phyloP scores from a whole-genome alignment of 805 yeast genomes.

The Saturnispora quitensis region DNA sequence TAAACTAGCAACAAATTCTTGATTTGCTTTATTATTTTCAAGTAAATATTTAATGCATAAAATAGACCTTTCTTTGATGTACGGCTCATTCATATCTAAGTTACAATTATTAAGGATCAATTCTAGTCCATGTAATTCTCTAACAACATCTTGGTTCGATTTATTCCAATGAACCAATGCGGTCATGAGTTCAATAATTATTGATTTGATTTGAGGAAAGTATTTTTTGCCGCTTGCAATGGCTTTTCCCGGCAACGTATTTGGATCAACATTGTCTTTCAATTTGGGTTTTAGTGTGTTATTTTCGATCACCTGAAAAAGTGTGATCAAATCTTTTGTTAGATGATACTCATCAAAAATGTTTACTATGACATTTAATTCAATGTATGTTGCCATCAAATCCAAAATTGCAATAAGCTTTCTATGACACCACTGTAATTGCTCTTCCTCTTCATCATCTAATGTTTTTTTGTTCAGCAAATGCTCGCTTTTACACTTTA shows the following conservation, averaged over 20 bases:
- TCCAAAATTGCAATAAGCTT: slow-evolving; percentile 28
- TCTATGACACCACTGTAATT: slow-evolving; percentile 12
- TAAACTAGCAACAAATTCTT: slow-evolving; percentile 60
- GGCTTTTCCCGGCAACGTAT: not conserved
- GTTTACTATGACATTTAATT: slow-evolving; percentile 32
- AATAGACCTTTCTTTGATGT: slow-evolving; percentile 74
- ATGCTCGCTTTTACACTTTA: slow-evolving; percentile 10
- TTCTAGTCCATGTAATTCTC: slow-evolving; percentile 61
- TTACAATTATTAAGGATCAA: slow-evolving; percentile 71
- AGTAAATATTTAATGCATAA: slow-evolving; percentile 66
- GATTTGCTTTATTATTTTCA: slow-evolving; percentile 58
- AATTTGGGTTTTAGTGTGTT: slow-evolving; percentile 30
- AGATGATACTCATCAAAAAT: slow-evolving; percentile 34
- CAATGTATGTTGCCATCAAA: slow-evolving; percentile 33
- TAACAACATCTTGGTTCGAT: slow-evolving; percentile 55
- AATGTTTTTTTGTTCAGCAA: slow-evolving; percentile 2
- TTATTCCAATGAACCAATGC: slow-evolving; percentile 42
- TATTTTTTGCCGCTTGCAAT: slow-evolving; percentile 18
- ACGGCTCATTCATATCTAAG: slow-evolving; percentile 84
- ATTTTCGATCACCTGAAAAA: slow-evolving; percentile 34
- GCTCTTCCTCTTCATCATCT: slow-evolving; percentile 1
- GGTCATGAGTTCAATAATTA: slow-evolving; percentile 59
- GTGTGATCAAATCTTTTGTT: slow-evolving; percentile 26
- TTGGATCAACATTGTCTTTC: slow-evolving; percentile 19
- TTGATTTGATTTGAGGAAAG: slow-evolving; percentile 60